Evolutionary conservation across 805 yeast species (phyloP).

Genomic region (Wickerhamomyces pijperi): DNA sequence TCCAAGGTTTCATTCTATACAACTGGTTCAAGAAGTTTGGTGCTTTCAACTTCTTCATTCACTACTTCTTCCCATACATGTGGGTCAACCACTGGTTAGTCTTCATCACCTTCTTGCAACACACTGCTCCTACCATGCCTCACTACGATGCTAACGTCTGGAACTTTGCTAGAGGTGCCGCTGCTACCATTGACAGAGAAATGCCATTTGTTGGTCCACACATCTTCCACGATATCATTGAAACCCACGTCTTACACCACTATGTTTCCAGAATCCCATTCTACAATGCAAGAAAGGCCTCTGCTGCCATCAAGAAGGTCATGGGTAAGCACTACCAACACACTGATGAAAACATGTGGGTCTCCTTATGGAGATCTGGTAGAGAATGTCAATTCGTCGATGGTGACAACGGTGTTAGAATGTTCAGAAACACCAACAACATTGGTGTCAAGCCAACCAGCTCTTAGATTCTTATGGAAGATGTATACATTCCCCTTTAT

Average conservation of each 20-base stretch:
- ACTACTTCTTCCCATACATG: constrained; percentile 69
- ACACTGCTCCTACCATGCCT: constrained; percentile 69
- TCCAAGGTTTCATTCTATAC: constrained; percentile 42
- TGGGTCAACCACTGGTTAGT: constrained; percentile 88
- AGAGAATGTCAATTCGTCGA: constrained; percentile 66
- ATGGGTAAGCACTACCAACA: constrained; percentile 74
- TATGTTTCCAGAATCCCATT: constrained; percentile 77
- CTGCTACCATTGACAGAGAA: constrained; percentile 78
- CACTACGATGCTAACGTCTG: constrained; percentile 69
- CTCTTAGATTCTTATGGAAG: too few relatives aligned
- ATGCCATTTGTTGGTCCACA: constrained; percentile 71
- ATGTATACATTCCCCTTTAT: too few relatives aligned
- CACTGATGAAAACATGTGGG: constrained; percentile 65
- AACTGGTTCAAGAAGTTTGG: constrained; percentile 55
- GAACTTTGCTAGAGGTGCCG: constrained; percentile 86
- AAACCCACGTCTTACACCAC: constrained; percentile 84
- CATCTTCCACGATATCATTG: constrained; percentile 82
- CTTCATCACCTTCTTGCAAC: constrained; percentile 76
- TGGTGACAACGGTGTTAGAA: constrained; percentile 56
- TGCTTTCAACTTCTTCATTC: constrained; percentile 45
- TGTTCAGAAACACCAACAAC: constrained; percentile 67
- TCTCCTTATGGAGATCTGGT: constrained; percentile 48
- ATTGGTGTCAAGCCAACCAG: constrained; percentile 28
- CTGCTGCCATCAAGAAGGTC: constrained; percentile 68
- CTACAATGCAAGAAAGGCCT: constrained; percentile 74